These are phyloP conservation scores for Fusarium sp. DNA, from an alignment of 2,329 filamentous ascomycete genomes.

Conservation along the genomic window DNA sequence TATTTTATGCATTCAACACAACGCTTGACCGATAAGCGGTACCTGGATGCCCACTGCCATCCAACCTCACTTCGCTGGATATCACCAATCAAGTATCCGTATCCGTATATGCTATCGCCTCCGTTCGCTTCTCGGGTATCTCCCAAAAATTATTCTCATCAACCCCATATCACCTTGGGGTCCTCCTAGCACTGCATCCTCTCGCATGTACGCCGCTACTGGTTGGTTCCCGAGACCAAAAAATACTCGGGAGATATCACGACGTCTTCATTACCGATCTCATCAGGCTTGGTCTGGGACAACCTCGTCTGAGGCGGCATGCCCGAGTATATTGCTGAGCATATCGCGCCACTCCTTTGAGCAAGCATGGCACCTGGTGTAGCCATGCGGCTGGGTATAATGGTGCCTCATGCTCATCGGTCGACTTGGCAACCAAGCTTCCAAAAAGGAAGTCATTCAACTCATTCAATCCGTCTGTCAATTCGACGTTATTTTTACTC, in stretches of 20 bases:
- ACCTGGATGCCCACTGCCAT: constrained; percentile 21
- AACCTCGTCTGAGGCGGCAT: constrained; percentile 29
- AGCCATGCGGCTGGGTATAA: constrained; percentile 46
- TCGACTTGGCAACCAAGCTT: constrained; percentile 36
- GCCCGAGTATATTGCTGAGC: constrained; percentile 16
- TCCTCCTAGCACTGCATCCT: constrained; percentile 2
- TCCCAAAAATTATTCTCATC: constrained; percentile 2
- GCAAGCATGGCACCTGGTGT: constrained; percentile 38
- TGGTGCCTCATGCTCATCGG: constrained; percentile 40
- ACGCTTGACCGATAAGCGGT: constrained; percentile 5
- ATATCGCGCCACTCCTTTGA: constrained; percentile 24
- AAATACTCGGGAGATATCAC: constrained; percentile 23
- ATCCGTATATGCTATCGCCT: background rate
- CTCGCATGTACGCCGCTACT: background rate
- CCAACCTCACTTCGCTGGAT: constrained; percentile 4
- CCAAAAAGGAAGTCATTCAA: constrained; percentile 35
- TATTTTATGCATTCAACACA: constrained; percentile 19
- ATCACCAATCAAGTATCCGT: constrained; percentile 13
- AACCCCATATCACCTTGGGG: background rate
- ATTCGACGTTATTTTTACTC: constrained; percentile 49
- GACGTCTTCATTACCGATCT: constrained; percentile 34
- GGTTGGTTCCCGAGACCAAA: constrained; percentile 10
- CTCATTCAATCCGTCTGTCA: constrained; percentile 42
- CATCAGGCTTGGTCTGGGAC: constrained; percentile 21
- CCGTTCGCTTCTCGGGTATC: constrained; percentile 11